A percentile compares a stretch with the other conserved stretches of the same genome.
phyloP scores from a whole-genome alignment of 1,284 basidiomycete genomes.

The Rhodotorula sp. region DNA sequence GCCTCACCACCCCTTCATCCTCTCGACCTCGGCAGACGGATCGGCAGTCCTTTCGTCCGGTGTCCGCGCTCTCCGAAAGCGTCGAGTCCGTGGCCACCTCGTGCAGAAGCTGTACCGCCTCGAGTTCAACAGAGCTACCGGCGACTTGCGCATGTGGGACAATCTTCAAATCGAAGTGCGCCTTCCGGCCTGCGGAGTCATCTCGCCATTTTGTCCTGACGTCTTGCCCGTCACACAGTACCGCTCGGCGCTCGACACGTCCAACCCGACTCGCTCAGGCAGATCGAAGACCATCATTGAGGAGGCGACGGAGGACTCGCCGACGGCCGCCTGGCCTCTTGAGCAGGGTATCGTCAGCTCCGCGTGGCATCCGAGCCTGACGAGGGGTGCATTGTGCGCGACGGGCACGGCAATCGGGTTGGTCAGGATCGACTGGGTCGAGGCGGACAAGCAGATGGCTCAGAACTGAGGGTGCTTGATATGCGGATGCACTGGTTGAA shows the following conservation, averaged over 20 bases:
- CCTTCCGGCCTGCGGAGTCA: not conserved
- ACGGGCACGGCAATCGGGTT: slow-evolving; percentile 77
- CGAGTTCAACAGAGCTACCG: slow-evolving; percentile 71
- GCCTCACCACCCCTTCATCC: slow-evolving; percentile 81
- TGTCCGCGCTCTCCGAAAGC: slow-evolving; percentile 63
- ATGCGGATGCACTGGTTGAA: too few species aligned
- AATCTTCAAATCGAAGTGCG: slow-evolving; percentile 57
- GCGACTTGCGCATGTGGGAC: slow-evolving; percentile 79
- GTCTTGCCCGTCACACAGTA: not conserved
- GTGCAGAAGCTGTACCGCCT: slow-evolving; percentile 77
- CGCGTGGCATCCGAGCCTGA: slow-evolving; percentile 75
- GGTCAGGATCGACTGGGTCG: slow-evolving; percentile 68
- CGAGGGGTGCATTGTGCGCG: slow-evolving; percentile 65
- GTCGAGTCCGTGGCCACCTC: slow-evolving; percentile 46
- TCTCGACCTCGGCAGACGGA: slow-evolving; percentile 77
- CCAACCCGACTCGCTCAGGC: not conserved
- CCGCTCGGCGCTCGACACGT: slow-evolving; percentile 17
- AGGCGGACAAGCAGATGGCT: slow-evolving; percentile 1
- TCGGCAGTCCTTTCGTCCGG: slow-evolving; percentile 67
- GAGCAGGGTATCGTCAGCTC: slow-evolving; percentile 72
- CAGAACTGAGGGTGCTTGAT: too few species aligned
- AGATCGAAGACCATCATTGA: slow-evolving; percentile 19
- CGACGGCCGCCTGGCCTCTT: slow-evolving; percentile 66
- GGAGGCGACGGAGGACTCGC: slow-evolving; percentile 7
- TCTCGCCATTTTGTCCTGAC: not conserved